Evolutionary conservation across 2,329 filamentous ascomycete species (phyloP), one percentile per base, ranked within the genome.

Genomic region (Pyrenochaeta sp.): DNA sequence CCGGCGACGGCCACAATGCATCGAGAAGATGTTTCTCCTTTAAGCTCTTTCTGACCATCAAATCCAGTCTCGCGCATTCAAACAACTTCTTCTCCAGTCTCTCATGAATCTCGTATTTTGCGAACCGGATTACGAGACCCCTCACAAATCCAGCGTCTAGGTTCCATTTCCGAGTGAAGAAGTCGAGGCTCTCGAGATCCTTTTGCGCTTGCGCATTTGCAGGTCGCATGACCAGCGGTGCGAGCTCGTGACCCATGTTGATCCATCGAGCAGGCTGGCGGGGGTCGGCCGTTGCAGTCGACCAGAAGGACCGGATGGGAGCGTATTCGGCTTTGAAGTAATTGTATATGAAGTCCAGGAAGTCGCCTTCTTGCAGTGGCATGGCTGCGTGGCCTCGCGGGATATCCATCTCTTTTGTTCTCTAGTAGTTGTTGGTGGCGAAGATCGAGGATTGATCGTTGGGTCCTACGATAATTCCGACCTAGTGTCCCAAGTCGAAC

Each of bases 301-400:
- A 58, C 60, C 64, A 71, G 32, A 71, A 59, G 6, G 65, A 69
- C 15, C 67, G 60, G 8, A 71, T 69, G 3, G 68, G 68, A 3
- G 62, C 56, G 32, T 71, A 71, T 56, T 71, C 68, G 11, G 67
- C 67, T 46, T 69, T 71, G 58, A 61, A 70, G 39, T 71, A 71
- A 35, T 69, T 70, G 50, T 51, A 67, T 6, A 69, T 44, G 35
- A 71, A 71, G 31, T 69, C 66, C 5, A 67, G 43, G 20, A 71
- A 63, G 32, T 71, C 68, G 6, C 44, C 35, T 35, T 68, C 66
- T 17, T 51, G 65, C 10, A 71, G 58, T 3, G 68, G 67, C 63
- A 48, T 63, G 35, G 40, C 65, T 52, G 41, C 62, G 47, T 57
- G 53, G 32, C 59, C 59, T 13, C 55, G 53, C 4, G 67, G 68